Conservation (phyloP, 148 eudicot genomes). For the Chenopodium suecicum region DNA sequence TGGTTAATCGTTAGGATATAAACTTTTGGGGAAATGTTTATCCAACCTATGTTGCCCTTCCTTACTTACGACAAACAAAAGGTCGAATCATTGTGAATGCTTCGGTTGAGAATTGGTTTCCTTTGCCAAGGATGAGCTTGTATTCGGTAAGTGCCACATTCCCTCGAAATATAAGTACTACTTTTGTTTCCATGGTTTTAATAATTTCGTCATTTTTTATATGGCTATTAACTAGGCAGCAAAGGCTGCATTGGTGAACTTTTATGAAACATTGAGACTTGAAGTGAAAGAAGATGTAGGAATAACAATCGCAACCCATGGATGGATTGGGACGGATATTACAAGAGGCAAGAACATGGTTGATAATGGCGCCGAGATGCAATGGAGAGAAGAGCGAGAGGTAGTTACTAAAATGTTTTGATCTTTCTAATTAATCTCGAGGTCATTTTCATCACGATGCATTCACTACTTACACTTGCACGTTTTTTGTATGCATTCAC, state of each 20-base stretch:
- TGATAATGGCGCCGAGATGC: conserved; percentile 85
- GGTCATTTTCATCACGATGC: too few relatives aligned
- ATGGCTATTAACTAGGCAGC: conserved; percentile 57
- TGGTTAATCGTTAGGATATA: conserved; percentile 52
- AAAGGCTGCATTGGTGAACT: conserved; percentile 85
- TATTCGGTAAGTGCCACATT: conserved; percentile 62
- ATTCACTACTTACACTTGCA: too few relatives aligned
- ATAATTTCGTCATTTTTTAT: not conserved
- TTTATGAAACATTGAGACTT: conserved; percentile 84
- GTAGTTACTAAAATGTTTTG: not conserved
- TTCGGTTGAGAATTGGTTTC: conserved; percentile 90
- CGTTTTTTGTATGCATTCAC: too few relatives aligned
- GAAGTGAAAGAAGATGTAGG: conserved; percentile 80
- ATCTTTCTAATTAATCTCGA: too few relatives aligned
- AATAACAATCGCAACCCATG: conserved; percentile 88
- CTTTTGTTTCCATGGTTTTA: not conserved
- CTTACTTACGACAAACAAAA: conserved; percentile 54
- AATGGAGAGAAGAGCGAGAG: conserved; percentile 94
- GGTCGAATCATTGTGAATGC: conserved; percentile 86
- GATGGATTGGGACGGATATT: conserved; percentile 82
- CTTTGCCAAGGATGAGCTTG: conserved; percentile 90
- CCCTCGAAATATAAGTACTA: too few relatives aligned
- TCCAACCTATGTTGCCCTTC: conserved; percentile 86
- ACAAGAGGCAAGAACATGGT: conserved; percentile 58
- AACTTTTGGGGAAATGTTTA: conserved; percentile 97